Evolutionary conservation across 2,329 filamentous ascomycete genomes (phyloP), one percentile per base, ranked within the genome.

Genomic region (Ophiostoma pallidulum): DNA sequence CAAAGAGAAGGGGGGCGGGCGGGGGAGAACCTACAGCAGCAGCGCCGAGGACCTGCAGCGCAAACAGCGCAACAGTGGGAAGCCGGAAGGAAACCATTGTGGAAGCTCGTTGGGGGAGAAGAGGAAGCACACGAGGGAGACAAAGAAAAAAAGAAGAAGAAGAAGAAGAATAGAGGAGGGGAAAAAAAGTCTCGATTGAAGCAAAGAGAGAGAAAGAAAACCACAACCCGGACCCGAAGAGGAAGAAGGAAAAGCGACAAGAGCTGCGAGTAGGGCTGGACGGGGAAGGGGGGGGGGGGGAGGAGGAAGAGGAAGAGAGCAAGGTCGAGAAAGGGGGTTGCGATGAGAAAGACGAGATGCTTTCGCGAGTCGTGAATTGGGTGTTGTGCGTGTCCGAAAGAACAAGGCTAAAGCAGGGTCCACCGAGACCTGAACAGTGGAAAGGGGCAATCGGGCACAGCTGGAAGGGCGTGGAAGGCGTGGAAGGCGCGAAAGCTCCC

Each of bases 61-160:
- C 83, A 66, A 88, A 71, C 53, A 90, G 68, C 58, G 82, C 81
- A 59, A 91, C 70, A 51, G 83, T 73, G 58, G 85, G 78, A 60
- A 85, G 74, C 69, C 80, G 82, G 67, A 86, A 74, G 62, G 77
- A 78, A 69, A 82, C 78, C 86, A 92, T 92, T 63, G 63, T 71
- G 65, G 45, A 52, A n/a, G n/a, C n/a, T n/a, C n/a, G n/a, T n/a
- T n/a, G n/a, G n/a, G n/a, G n/a, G n/a, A n/a, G n/a, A n/a, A n/a
- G n/a, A n/a, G n/a, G 22, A 53, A 42, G 46, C 49, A 45, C 31
- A 45, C 16, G 38, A 52, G 37, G 45, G 40, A 19, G 39, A 31
- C 41, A 45, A 20, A 26, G 28, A 6, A 14, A 12, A 18, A 37
- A 45, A 35, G 19, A 24, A 31, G 32, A 20, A 41, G 20, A 36